Evolutionary conservation across 2,329 filamentous ascomycete species (phyloP), one percentile per base, ranked within the genome.

Genomic region (Zymoseptoria crescenta): DNA sequence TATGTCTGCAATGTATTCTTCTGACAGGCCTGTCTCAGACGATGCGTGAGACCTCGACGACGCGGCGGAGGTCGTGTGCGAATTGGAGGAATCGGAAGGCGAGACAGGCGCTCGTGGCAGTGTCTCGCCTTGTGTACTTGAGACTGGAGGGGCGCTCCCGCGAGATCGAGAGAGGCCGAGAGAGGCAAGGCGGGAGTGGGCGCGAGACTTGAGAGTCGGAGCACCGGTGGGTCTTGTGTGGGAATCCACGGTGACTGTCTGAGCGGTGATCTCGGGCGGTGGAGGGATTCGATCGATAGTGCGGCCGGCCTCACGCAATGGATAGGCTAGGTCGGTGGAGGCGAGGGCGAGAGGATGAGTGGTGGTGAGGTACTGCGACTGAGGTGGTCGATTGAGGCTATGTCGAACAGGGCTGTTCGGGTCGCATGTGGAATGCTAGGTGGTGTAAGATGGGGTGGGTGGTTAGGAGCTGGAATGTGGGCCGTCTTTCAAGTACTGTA

Each of bases 171-270:
- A 65, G 52, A 68, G 64, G 58, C 68, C 64, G 49, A 72, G 67
- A 8, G 69, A 70, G 57, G 68, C 67, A 57, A 72, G 64, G 51
- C 70, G 69, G 54, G 66, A 69, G 57, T 71, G 70, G 55, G 68
- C 66, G 57, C 69, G 69, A 55, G 66, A 63, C 65, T 68, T 70
- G 64, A 60, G 63, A 59, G 64, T 56, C 56, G 35, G 35, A 45
- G 35, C 35, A 45, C 61, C 59, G 54, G 57, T 57, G 54, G 62
- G 55, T 54, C 60, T 66, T 61, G 62, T 56, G 60, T 56, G 59
- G 64, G 68, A 69, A 69, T 71, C 70, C 70, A 72, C 67, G 54
- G 66, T 72, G 68, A 51, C 68, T 61, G 60, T 56, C 52, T 56
- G 35, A 45, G 51, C 10, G 20, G 59, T 16, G 29, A 52, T 30